Conservation (phyloP, 2,329 filamentous ascomycete genomes). For the Ceratocystis cacaofunesta region DNA sequence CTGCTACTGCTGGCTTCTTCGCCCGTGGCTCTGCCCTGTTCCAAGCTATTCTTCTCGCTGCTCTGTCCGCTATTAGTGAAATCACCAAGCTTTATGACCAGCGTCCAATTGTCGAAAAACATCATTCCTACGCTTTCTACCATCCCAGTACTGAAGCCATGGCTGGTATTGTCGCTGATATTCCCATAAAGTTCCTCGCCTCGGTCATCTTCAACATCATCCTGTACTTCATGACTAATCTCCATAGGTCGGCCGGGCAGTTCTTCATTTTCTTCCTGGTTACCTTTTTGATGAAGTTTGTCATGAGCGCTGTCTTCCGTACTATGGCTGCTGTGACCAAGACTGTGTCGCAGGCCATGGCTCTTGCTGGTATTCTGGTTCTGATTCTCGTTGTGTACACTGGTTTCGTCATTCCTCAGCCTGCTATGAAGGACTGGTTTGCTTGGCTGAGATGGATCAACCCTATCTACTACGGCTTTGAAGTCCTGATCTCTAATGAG, state of each 20-base stretch:
- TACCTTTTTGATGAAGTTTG: slow-evolving; percentile 50
- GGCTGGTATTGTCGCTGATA: slow-evolving; percentile 38
- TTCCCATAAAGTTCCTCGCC: slow-evolving; percentile 42
- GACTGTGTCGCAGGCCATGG: slow-evolving; percentile 45
- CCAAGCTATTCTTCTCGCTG: slow-evolving; percentile 45
- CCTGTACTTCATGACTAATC: slow-evolving; percentile 41
- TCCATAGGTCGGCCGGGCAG: slow-evolving; percentile 42
- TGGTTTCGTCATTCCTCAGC: slow-evolving; percentile 37
- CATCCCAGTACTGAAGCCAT: slow-evolving; percentile 39
- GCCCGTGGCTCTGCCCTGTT: slow-evolving; percentile 43
- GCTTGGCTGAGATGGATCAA: slow-evolving; percentile 64
- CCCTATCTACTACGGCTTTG: slow-evolving; percentile 59
- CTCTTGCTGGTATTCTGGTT: slow-evolving; percentile 38
- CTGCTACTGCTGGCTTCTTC: slow-evolving; percentile 37
- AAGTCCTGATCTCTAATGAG: slow-evolving; percentile 59
- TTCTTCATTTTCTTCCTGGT: slow-evolving; percentile 70
- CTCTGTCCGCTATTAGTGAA: slow-evolving; percentile 42
- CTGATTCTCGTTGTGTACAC: slow-evolving; percentile 46
- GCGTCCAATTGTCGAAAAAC: slow-evolving; percentile 35
- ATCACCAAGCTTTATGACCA: slow-evolving; percentile 32
- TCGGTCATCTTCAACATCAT: slow-evolving; percentile 38
- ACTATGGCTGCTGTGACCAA: slow-evolving; percentile 57
- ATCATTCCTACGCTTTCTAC: slow-evolving; percentile 35
- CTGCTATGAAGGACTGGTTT: slow-evolving; percentile 56
- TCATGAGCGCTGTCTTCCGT: slow-evolving; percentile 64